Evolutionary conservation across 2,329 filamentous ascomycete species (phyloP), one percentile per base, ranked within the genome.

Genomic region (Ascochyta pisi): DNA sequence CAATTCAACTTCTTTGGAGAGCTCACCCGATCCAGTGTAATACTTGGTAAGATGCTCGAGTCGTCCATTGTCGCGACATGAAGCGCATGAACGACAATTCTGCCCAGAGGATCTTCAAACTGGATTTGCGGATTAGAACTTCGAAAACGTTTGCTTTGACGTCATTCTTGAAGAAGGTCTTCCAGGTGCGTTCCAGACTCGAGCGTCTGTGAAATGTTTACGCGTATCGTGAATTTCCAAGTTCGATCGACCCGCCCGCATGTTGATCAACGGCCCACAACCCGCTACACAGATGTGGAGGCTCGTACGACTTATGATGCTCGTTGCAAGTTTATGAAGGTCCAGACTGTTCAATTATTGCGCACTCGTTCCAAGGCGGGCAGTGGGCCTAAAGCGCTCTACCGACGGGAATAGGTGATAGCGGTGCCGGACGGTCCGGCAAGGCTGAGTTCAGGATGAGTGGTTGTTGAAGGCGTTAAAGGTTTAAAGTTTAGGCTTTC

Each of bases 261-360:
- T 47, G 47, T 24, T 51, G 53, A 56, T 56, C 53, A 43, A 22
- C n/a, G 53, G 40, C 43, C 53, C 53, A 56, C 53, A 42, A 24
- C 26, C 45, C 40, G 45, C 40, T 15, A 41, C 24, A 13, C 16
- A 40, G 24, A 27, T 47, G 47, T 34, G 47, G 53, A 50, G 46
- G 24, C 47, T 42, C 42, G 42, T 51, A 56, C 16, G 47, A 41
- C 26, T 16, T 33, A 47, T 50, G 37, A 47, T 47, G 47, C 43
- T 43, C 38, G 53, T 51, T 48, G 47, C 47, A 47, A 34, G 22
- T 48, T 56, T 39, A 51, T 51, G 42, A 47, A 16, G 53, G 50
- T 51, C 53, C 37, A 56, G 47, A 51, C 37, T 39, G 19, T 22
- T 27, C 16, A 39, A 24, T 43, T 15, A 24, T 43, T 15, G 37